Evolutionary conservation across 352 stramenopile species (phyloP).

Genomic region (Globisporangium paroecandrum): DNA sequence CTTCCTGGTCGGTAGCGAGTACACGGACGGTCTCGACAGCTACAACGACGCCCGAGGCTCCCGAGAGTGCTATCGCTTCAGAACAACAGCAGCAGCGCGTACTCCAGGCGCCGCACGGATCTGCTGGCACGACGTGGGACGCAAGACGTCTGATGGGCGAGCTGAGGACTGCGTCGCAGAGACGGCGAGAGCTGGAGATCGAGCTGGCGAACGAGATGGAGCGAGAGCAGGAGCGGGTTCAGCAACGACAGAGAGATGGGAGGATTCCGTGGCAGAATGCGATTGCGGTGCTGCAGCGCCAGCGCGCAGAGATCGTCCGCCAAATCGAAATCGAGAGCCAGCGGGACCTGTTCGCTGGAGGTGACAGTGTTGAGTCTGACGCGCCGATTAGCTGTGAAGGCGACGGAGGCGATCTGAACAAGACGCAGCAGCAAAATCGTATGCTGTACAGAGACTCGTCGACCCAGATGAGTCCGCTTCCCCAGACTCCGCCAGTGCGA

Average conservation of each 20-base stretch:
- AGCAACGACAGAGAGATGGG: conserved; percentile 12
- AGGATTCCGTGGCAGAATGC: conserved; percentile 27
- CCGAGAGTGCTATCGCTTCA: background rate
- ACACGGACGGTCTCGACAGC: conserved; percentile 14
- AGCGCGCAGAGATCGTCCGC: conserved; percentile 37
- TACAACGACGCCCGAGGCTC: background rate
- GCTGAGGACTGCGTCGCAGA: conserved; percentile 29
- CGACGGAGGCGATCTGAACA: background rate
- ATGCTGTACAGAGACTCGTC: conserved; percentile 8
- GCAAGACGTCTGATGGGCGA: conserved; percentile 34
- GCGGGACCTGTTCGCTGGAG: background rate
- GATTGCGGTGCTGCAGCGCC: conserved; percentile 41
- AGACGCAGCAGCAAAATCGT: background rate
- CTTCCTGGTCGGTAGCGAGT: conserved; percentile 9
- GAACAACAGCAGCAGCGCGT: background rate
- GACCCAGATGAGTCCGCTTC: conserved; percentile 14
- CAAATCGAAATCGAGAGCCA: conserved; percentile 39
- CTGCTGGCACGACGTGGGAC: conserved; percentile 15
- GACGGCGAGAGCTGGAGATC: conserved; percentile 30
- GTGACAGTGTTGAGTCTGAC: background rate
- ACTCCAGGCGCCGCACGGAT: background rate
- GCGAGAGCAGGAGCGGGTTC: conserved; percentile 18
- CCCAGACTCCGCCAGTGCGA: background rate
- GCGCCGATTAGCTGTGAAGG: background rate
- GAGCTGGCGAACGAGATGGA: conserved; percentile 35